Evolutionary conservation across 2,329 filamentous ascomycete species (phyloP).

Genomic region (Podosphaera aphanis): DNA sequence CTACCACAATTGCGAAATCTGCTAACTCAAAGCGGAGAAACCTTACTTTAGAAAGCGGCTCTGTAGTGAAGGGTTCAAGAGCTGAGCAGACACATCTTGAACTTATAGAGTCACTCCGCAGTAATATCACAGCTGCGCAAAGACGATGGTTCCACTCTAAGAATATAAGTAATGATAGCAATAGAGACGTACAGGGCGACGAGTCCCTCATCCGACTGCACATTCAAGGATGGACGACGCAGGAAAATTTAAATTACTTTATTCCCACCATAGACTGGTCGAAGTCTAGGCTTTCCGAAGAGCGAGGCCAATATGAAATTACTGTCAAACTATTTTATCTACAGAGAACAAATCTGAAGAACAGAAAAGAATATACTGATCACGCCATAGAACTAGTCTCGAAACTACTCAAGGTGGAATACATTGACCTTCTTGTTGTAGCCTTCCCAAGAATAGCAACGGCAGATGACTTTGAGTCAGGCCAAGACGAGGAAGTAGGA

Average conservation of each 20-base stretch:
- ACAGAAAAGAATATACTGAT: conserved; percentile 44
- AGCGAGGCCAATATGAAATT: conserved; percentile 69
- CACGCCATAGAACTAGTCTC: conserved; percentile 64
- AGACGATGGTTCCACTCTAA: no score
- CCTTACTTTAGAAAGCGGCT: conserved; percentile 51
- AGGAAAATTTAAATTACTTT: conserved; percentile 37
- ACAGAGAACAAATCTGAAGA: conserved; percentile 38
- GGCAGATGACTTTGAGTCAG: conserved; percentile 64
- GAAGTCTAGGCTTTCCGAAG: conserved; percentile 51
- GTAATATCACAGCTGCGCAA: conserved; percentile 58
- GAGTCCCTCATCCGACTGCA: background rate
- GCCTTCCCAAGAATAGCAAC: conserved; percentile 88
- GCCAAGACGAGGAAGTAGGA: conserved; percentile 41
- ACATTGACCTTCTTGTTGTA: conserved; percentile 70
- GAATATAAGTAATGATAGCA: no score
- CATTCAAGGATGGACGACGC: conserved; percentile 39
- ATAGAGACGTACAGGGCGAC: no score
- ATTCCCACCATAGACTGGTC: conserved; percentile 59
- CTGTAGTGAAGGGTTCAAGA: conserved; percentile 58
- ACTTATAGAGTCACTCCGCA: conserved; percentile 65
- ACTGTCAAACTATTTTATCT: conserved; percentile 92
- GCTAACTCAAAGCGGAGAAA: conserved; percentile 9
- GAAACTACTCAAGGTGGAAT: conserved; percentile 51
- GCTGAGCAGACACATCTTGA: conserved; percentile 78
- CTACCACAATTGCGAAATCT: conserved; percentile 4